phyloP scores from a whole-genome alignment of 768 basidiomycete genomes.

The Lactarius trivialis region DNA sequence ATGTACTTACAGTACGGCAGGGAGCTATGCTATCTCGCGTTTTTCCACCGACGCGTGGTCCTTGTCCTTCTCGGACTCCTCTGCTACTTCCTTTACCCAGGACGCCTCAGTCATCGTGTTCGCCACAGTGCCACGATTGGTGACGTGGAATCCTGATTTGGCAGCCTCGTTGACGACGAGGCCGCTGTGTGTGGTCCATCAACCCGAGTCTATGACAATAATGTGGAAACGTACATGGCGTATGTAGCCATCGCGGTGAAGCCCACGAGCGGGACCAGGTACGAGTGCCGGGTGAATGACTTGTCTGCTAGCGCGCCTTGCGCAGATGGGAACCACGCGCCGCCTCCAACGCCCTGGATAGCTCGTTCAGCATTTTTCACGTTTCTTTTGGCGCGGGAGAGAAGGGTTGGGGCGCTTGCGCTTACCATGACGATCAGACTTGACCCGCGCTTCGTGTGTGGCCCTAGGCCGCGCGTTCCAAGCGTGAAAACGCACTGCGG shows the following conservation, averaged over 20 bases:
- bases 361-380: background rate
- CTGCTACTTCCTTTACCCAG: background rate
- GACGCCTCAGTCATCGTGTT: constrained; percentile 21
- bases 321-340: constrained; percentile 63
- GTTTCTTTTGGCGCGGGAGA: background rate
- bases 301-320: constrained; percentile 51
- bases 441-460: constrained; percentile 54
- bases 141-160: constrained; percentile 45
- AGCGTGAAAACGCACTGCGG: constrained; percentile 54
- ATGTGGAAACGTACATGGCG: constrained; percentile 39
- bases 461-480: constrained; percentile 57
- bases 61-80: background rate
- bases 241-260: constrained; percentile 54
- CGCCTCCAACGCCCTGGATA: constrained; percentile 51
- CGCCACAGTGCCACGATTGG: constrained; percentile 40
- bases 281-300: constrained; percentile 45
- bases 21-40: background rate
- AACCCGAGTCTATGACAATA: background rate
- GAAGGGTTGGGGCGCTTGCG: background rate
- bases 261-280: constrained; percentile 54
- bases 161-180: constrained; percentile 46
- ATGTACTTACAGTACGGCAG: background rate
- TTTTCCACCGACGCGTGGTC: background rate
- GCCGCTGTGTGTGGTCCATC: constrained; percentile 33
- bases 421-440: constrained; percentile 56